These are phyloP conservation scores for Colletotrichum sansevieriae DNA, from an alignment of 2,329 filamentous ascomycete genomes.

Conservation along the genomic window DNA sequence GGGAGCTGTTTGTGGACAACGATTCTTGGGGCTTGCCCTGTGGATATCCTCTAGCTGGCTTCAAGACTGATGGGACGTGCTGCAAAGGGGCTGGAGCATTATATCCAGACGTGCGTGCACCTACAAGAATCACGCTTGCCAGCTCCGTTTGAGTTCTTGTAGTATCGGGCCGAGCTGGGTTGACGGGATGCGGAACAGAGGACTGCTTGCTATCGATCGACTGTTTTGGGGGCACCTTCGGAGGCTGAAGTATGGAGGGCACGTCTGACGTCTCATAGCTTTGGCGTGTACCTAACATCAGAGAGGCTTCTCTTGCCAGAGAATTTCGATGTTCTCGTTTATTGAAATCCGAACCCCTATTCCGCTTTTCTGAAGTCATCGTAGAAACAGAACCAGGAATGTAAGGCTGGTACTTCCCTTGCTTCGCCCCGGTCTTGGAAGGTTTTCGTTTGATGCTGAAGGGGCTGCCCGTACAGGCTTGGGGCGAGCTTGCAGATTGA, in stretches of 20 bases:
- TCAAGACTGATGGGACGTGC: constrained; percentile 48
- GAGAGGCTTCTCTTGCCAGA: constrained; percentile 46
- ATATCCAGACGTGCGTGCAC: background rate
- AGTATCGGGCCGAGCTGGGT: background rate
- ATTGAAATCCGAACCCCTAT: constrained; percentile 7
- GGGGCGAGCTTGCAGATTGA: background rate
- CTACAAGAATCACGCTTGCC: background rate
- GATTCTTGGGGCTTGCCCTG: constrained; percentile 1
- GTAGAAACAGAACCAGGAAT: constrained; percentile 24
- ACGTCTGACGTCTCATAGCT: constrained; percentile 44
- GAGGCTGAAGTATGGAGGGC: constrained; percentile 45
- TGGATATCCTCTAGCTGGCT: constrained; percentile 46
- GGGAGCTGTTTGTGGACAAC: too few relatives aligned
- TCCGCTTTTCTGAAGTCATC: background rate
- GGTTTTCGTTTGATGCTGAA: constrained; percentile 39
- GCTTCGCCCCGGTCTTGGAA: constrained; percentile 26
- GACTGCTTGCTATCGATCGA: constrained; percentile 12
- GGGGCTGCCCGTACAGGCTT: background rate
- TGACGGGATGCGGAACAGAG: background rate
- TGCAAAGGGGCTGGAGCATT: constrained; percentile 5
- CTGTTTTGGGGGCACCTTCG: constrained; percentile 43
- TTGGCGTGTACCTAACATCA: constrained; percentile 43
- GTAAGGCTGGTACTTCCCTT: constrained; percentile 39
- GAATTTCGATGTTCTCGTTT: constrained; percentile 39
- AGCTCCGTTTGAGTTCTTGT: background rate